Conservation (phyloP, 257 asterid species). For the Lithospermum erythrorhizon region DNA sequence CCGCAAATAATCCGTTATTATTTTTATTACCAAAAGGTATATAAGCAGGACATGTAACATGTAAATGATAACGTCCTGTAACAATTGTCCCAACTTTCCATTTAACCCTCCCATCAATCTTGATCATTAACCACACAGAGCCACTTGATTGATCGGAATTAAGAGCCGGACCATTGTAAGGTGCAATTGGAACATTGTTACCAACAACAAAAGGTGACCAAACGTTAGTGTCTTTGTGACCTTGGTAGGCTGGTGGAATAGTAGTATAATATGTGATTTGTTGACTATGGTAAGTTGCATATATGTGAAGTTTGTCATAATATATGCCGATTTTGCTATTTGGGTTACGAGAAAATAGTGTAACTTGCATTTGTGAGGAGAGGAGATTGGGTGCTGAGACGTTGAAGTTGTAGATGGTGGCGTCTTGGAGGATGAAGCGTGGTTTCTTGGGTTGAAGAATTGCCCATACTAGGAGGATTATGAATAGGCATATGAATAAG, state of each 20-base stretch:
- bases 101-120: constrained; percentile 51
- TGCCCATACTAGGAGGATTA: constrained; percentile 64
- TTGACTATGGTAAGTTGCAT: constrained; percentile 54
- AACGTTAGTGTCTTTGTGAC: constrained; percentile 59
- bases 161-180: constrained; percentile 52
- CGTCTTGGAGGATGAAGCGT: constrained; percentile 78
- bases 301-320: constrained; percentile 43
- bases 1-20: constrained; percentile 38
- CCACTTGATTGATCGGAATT: constrained; percentile 49
- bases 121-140: constrained; percentile 32
- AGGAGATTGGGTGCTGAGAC: constrained; percentile 72
- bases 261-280: constrained; percentile 66
- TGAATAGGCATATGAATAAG: constrained; percentile 37
- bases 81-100: constrained; percentile 62
- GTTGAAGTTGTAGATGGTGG: constrained; percentile 73
- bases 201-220: constrained; percentile 83
- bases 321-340: constrained; percentile 53
- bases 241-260: constrained; percentile 68
- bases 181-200: constrained; percentile 62
- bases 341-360: constrained; percentile 73
- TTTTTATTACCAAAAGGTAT: constrained; percentile 43
- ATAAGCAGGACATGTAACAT: constrained; percentile 52
- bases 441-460: constrained; percentile 74
- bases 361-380: constrained; percentile 64
- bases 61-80: constrained; percentile 65